Conservation (phyloP, 768 basidiomycete species). For the Podaxis pistillaris region DNA sequence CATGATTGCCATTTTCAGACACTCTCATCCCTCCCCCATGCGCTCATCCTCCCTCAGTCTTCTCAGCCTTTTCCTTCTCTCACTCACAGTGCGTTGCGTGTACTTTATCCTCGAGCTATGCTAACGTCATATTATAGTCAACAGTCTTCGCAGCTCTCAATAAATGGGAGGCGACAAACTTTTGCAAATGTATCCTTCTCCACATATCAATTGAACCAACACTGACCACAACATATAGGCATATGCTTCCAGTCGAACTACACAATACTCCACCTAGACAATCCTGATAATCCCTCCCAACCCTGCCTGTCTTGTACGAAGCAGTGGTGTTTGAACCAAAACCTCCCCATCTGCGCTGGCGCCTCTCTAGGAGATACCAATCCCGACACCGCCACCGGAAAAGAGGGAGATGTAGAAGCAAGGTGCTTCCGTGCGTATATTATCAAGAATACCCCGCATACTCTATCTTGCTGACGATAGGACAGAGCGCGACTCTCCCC, state of each 20-base stretch:
- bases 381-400: slow-evolving; percentile 91
- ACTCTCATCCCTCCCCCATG: slow-evolving; percentile 1
- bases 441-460: slow-evolving; percentile 6
- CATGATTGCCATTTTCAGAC: slow-evolving; percentile 10
- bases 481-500: slow-evolving; percentile 90
- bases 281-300: slow-evolving; percentile 82
- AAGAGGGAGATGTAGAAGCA: slow-evolving; percentile 94
- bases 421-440: slow-evolving; percentile 85
- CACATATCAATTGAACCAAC: neutral
- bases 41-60: slow-evolving; percentile 10
- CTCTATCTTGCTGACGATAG: slow-evolving; percentile 16
- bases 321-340: slow-evolving; percentile 94
- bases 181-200: slow-evolving; percentile 75
- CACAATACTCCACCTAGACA: slow-evolving; percentile 76
- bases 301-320: slow-evolving; percentile 93
- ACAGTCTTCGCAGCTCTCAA: slow-evolving; percentile 36
- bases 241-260: slow-evolving; percentile 90
- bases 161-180: slow-evolving; percentile 89
- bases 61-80: slow-evolving; percentile 25
- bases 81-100: neutral
- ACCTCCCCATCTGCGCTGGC: slow-evolving; percentile 78
- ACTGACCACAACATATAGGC: slow-evolving; percentile 45
- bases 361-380: slow-evolving; percentile 84
- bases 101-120: neutral
- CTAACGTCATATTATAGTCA: slow-evolving; percentile 17